Evolutionary conservation across 1,139 yeast genomes (phyloP).

Genomic region (Debaryomycetaceae sp.): DNA sequence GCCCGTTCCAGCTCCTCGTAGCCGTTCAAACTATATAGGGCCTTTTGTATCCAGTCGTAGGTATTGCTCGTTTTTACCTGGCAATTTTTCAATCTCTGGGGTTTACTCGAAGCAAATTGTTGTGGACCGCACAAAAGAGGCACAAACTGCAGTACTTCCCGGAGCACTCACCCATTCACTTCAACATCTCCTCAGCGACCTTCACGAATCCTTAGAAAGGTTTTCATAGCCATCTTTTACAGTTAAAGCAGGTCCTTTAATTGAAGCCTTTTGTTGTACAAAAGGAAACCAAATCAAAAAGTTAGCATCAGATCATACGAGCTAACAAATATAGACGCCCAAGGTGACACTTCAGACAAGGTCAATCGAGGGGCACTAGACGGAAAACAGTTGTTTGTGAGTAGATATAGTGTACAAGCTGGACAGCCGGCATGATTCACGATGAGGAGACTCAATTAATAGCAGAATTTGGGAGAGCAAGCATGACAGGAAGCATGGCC

Average conservation of each 20-base stretch:
- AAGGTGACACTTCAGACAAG: not conserved
- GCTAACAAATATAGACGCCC: not conserved
- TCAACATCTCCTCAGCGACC: not conserved
- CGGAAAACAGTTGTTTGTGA: not conserved
- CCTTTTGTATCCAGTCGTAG: too few species aligned
- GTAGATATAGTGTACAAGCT: not conserved
- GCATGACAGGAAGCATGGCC: not conserved
- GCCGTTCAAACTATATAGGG: too few species aligned
- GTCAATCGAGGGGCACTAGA: not conserved
- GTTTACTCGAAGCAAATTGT: not conserved
- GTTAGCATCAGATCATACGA: not conserved
- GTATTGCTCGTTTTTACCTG: not conserved
- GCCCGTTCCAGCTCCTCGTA: not conserved
- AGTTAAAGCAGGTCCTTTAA: not conserved
- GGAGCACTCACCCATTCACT: not conserved
- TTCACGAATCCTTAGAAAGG: not conserved
- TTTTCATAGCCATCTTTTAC: not conserved
- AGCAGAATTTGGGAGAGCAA: not conserved
- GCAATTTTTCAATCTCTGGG: not conserved
- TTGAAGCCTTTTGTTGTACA: not conserved
- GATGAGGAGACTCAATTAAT: not conserved
- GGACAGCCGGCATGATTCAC: slow-evolving; percentile 1
- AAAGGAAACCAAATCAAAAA: not conserved
- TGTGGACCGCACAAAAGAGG: not conserved
- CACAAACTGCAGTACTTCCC: not conserved